These are phyloP conservation scores for Calocybe cyanea DNA, from an alignment of 768 basidiomycete species.

Conservation along the genomic window DNA sequence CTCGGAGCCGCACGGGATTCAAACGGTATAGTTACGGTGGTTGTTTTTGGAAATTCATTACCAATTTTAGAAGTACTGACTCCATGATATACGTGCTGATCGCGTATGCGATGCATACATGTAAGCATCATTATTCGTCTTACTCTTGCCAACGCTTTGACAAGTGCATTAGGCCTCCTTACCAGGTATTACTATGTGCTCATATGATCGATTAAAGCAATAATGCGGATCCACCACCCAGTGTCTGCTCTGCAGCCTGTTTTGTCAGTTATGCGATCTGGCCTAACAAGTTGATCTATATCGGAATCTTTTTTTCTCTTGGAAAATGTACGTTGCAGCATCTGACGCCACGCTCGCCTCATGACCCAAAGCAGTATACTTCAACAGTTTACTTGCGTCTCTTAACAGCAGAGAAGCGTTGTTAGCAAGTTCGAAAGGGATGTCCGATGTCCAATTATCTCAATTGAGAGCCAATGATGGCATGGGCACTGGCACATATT, in stretches of 20 bases:
- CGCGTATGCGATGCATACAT: slow-evolving; percentile 46
- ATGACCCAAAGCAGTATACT: slow-evolving; percentile 7
- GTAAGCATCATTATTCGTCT: slow-evolving; percentile 21
- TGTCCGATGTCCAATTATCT: too few relatives aligned
- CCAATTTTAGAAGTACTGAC: slow-evolving; percentile 32
- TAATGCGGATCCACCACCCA: neutral
- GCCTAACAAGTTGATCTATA: slow-evolving; percentile 40
- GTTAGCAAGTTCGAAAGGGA: too few relatives aligned
- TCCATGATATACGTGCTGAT: slow-evolving; percentile 39
- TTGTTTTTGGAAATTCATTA: too few relatives aligned
- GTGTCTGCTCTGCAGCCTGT: slow-evolving; percentile 26
- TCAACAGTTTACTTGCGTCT: slow-evolving; percentile 14
- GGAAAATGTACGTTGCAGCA: slow-evolving; percentile 31
- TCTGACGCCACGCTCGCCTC: too few relatives aligned
- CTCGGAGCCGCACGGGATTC: slow-evolving; percentile 26
- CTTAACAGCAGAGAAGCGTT: neutral
- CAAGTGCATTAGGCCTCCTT: slow-evolving; percentile 21
- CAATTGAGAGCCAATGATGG: too few relatives aligned
- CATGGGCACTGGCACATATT: too few relatives aligned
- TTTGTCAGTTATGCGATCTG: slow-evolving; percentile 35
- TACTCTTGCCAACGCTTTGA: too few relatives aligned
- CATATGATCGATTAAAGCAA: neutral
- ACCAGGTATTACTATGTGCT: slow-evolving; percentile 22
- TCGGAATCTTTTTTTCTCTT: slow-evolving; percentile 41
- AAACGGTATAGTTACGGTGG: slow-evolving; percentile 14